phyloP scores from a whole-genome alignment of 2,329 filamentous ascomycete genomes.

The Fusarium stilboides region DNA sequence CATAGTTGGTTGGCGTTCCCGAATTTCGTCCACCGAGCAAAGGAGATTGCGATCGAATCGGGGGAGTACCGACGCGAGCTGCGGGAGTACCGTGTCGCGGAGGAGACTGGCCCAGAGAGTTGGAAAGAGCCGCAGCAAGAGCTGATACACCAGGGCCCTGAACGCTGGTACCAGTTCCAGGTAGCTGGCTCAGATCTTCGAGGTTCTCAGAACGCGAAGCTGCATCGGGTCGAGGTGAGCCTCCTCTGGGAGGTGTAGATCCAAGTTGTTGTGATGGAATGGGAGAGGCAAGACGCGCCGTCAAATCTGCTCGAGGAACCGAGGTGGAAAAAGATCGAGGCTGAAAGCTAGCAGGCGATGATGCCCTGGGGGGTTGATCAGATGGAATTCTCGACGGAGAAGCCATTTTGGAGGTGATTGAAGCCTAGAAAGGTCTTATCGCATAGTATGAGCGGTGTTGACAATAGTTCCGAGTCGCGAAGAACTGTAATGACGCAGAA shows the following conservation, averaged over 20 bases:
- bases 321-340: slow-evolving; percentile 66
- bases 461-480: slow-evolving; percentile 22
- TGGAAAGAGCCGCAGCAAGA: slow-evolving; percentile 87
- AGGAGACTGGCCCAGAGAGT: slow-evolving; percentile 78
- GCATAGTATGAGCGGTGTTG: slow-evolving; percentile 43
- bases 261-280: slow-evolving; percentile 60
- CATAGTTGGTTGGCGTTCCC: slow-evolving; percentile 81
- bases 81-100: slow-evolving; percentile 77
- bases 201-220: slow-evolving; percentile 45
- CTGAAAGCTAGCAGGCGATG: slow-evolving; percentile 64
- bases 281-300: slow-evolving; percentile 73
- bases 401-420: slow-evolving; percentile 53
- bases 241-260: slow-evolving; percentile 56
- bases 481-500: slow-evolving; percentile 35
- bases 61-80: slow-evolving; percentile 71
- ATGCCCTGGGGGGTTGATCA: slow-evolving; percentile 59
- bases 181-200: slow-evolving; percentile 73
- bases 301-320: slow-evolving; percentile 71
- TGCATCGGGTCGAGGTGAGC: slow-evolving; percentile 52
- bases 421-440: slow-evolving; percentile 43
- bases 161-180: slow-evolving; percentile 74
- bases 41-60: slow-evolving; percentile 57
- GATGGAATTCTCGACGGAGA: slow-evolving; percentile 57
- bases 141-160: slow-evolving; percentile 89
- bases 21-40: slow-evolving; percentile 56